These are phyloP conservation scores for Zasmidium angulare DNA, from an alignment of 2,329 filamentous ascomycete species.

Conservation along the genomic window DNA sequence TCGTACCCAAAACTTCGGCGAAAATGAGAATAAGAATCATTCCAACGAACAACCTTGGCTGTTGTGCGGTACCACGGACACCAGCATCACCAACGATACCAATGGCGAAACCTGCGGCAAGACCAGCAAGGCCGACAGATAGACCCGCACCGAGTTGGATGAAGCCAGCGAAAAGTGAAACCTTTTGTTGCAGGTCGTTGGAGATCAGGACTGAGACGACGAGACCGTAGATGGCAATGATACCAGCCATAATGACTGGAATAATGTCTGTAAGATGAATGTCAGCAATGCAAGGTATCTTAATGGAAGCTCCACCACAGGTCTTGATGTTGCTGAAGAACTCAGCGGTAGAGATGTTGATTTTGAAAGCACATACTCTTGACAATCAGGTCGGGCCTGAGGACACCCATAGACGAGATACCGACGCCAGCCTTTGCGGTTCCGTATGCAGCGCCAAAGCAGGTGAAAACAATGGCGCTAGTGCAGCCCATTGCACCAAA, in stretches of 20 bases:
- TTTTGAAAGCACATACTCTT: slow-evolving; percentile 74
- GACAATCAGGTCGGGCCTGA: slow-evolving; percentile 96
- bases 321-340: not conserved
- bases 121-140: slow-evolving; percentile 45
- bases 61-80: slow-evolving; percentile 82
- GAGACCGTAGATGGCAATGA: slow-evolving; percentile 88
- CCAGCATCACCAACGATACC: slow-evolving; percentile 71
- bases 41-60: slow-evolving; percentile 85
- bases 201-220: slow-evolving; percentile 57
- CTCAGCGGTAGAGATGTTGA: not conserved
- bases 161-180: slow-evolving; percentile 52
- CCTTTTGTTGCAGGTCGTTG: slow-evolving; percentile 50
- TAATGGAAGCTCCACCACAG: not conserved
- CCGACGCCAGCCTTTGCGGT: slow-evolving; percentile 99
- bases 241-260: slow-evolving; percentile 99
- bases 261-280: slow-evolving; percentile 73
- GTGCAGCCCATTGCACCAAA: slow-evolving; percentile 98
- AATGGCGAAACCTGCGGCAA: slow-evolving; percentile 48
- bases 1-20: slow-evolving; percentile 93
- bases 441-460: slow-evolving; percentile 94
- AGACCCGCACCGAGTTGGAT: slow-evolving; percentile 56
- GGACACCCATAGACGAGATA: slow-evolving; percentile 97
- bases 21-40: slow-evolving; percentile 99
- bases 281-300: slow-evolving; percentile 14
- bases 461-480: slow-evolving; percentile 92